These are phyloP conservation scores for Suillus tomentosus DNA, from an alignment of 768 basidiomycete species.

Conservation along the genomic window DNA sequence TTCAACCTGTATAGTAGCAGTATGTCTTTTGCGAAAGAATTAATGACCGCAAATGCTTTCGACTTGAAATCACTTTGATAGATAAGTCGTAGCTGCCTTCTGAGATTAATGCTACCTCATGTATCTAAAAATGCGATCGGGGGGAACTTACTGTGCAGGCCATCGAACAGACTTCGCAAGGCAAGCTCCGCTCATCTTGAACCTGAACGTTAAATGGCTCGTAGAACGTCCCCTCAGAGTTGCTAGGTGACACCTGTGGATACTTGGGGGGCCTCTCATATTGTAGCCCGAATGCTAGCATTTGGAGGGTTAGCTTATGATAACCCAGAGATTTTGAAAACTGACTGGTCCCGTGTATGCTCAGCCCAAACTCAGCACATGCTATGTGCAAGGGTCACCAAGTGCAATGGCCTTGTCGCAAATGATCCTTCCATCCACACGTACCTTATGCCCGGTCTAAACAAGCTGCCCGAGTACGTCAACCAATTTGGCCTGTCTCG, in stretches of 20 bases:
- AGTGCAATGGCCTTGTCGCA: conserved; percentile 24
- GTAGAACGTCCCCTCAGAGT: neutral
- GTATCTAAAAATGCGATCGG: neutral
- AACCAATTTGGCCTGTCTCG: conserved; percentile 40
- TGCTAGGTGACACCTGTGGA: neutral
- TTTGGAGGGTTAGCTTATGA: too few species aligned
- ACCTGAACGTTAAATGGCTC: neutral
- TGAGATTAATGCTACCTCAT: neutral
- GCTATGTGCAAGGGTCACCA: conserved; percentile 19
- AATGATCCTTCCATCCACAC: conserved; percentile 10
- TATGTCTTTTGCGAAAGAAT: neutral
- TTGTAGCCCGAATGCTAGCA: neutral
- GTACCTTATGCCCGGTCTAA: neutral
- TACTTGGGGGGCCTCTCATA: neutral
- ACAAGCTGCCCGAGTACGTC: conserved; percentile 22
- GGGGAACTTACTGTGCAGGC: neutral
- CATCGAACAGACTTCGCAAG: neutral
- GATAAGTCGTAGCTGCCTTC: neutral
- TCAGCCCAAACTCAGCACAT: too few species aligned
- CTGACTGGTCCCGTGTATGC: too few species aligned
- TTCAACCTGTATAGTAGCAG: neutral
- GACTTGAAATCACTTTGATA: neutral
- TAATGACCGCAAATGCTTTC: neutral
- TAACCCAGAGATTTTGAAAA: too few species aligned
- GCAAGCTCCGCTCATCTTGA: neutral